Percentiles rank a stretch among this genome's conserved stretches.
Evolutionary conservation across 768 basidiomycete genomes (phyloP).

Genomic region (Trametes punicea): DNA sequence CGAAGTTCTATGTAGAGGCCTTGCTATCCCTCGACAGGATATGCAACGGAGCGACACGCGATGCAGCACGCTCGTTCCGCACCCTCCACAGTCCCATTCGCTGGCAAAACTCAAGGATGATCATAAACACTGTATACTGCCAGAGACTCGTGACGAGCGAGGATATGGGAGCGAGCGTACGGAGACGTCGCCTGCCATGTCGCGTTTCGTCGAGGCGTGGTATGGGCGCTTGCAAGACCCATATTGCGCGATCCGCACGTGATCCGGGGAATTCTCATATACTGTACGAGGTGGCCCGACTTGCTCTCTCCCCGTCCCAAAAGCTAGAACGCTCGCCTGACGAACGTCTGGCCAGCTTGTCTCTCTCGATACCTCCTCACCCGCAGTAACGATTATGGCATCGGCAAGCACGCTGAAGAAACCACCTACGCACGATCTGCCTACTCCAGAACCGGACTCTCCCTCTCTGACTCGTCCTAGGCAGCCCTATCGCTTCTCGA

Average conservation of each 20-base stretch:
- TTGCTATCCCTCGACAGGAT: no score
- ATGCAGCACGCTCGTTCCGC: no score
- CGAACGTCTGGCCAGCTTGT: neutral
- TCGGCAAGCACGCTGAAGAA: conserved; percentile 7
- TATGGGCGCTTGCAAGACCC: neutral
- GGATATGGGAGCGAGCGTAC: no score
- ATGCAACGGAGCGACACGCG: no score
- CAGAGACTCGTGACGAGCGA: no score
- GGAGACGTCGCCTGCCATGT: no score
- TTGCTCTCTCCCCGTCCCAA: neutral
- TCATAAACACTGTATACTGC: no score
- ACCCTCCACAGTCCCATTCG: no score
- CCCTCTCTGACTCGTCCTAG: conserved; percentile 53
- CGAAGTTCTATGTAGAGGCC: no score
- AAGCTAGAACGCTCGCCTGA: conserved; percentile 11
- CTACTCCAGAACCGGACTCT: conserved; percentile 81
- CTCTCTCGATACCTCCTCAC: neutral
- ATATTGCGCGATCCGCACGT: conserved; percentile 21
- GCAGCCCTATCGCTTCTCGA: conserved; percentile 85
- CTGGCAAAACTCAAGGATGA: no score
- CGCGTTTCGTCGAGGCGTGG: no score
- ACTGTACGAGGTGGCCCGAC: conserved; percentile 12
- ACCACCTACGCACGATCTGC: conserved; percentile 46
- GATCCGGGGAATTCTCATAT: conserved; percentile 12
- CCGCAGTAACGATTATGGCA: conserved; percentile 5